Percentiles rank a stretch among this genome's conserved stretches.
Conservation (phyloP, 768 basidiomycete species). For the Russula ochroleuca region DNA sequence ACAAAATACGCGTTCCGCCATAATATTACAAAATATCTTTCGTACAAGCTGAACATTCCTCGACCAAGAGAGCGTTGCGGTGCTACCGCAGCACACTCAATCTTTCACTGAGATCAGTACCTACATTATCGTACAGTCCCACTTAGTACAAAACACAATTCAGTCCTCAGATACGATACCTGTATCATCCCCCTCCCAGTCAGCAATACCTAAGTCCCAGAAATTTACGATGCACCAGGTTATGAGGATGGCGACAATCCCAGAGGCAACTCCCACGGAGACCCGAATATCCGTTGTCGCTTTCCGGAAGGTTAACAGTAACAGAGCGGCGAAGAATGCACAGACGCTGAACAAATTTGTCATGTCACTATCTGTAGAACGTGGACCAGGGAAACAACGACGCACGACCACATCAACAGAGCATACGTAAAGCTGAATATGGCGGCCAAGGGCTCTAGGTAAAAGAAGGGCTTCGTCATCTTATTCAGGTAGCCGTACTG, state of each 20-base stretch:
- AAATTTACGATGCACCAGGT: slow-evolving; percentile 5
- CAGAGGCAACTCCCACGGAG: not conserved
- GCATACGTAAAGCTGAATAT: slow-evolving; percentile 54
- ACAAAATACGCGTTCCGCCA: no score
- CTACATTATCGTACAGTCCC: not conserved
- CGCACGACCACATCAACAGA: slow-evolving; percentile 57
- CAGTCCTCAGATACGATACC: not conserved
- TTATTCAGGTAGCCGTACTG: slow-evolving; percentile 30
- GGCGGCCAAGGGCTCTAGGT: slow-evolving; percentile 49
- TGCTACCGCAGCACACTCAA: no score
- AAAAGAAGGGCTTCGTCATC: slow-evolving; percentile 33
- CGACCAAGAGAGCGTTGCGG: no score
- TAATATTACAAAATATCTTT: no score
- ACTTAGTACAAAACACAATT: not conserved
- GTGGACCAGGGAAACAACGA: slow-evolving; percentile 10
- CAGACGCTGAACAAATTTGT: slow-evolving; percentile 34
- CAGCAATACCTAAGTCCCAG: slow-evolving; percentile 5
- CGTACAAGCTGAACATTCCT: no score
- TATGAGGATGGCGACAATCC: not conserved
- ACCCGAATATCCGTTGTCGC: not conserved
- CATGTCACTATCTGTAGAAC: not conserved
- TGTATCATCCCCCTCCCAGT: not conserved
- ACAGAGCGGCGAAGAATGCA: slow-evolving; percentile 39
- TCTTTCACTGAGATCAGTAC: no score
- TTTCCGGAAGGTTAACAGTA: slow-evolving; percentile 13